Evolutionary conservation across 257 asterid species (phyloP), one percentile per base, ranked within the genome.

Genomic region (Coffea eugenioides): DNA sequence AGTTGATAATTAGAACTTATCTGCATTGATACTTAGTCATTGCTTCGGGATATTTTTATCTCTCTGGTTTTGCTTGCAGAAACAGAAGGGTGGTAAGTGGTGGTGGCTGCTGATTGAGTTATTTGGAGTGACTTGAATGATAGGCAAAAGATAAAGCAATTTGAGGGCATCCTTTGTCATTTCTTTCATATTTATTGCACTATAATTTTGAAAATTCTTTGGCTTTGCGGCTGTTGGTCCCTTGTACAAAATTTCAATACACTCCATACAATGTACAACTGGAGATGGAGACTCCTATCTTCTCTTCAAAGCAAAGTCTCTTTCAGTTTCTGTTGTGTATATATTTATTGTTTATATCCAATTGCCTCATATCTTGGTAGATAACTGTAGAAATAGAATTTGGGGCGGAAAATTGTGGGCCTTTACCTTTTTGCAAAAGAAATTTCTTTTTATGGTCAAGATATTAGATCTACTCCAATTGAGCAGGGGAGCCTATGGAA

Each of bases 301-400:
- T 94, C 89, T 90, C 93, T 94, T 89, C 90, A 88, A 93, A 89
- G 95, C 83, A 77, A 91, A 90, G 97, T 84, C 90, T 84, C 84
- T 87, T 85, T 86, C 89, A 73, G 77, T 85, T 81, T 87, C 89
- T 71, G 36, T 13, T 57, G 39, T 57, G 39, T 46, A 59, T 73
- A 65, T 76, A 62, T 52, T 54, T n/a, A 14, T 49, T 73, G 36
- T 68, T 14, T 64, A 43, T 69, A 66, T 62, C 73, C 75, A 56
- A 59, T 57, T 49, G 20, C 69, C 69, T 34, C 48, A 75, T 78
- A 82, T 54, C 73, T 75, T 57, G 57, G 83, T 76, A 71, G 39
- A 41, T 49, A 64, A 64, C 61, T 7, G 67, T 27, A 10, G 31
- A 56, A 54, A 31, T 31, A 73, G 59, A 66, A 49, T 20, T 78